Base-by-base conservation (phyloP, 331 rosid species). In the Prunus yedoensis region DNA sequence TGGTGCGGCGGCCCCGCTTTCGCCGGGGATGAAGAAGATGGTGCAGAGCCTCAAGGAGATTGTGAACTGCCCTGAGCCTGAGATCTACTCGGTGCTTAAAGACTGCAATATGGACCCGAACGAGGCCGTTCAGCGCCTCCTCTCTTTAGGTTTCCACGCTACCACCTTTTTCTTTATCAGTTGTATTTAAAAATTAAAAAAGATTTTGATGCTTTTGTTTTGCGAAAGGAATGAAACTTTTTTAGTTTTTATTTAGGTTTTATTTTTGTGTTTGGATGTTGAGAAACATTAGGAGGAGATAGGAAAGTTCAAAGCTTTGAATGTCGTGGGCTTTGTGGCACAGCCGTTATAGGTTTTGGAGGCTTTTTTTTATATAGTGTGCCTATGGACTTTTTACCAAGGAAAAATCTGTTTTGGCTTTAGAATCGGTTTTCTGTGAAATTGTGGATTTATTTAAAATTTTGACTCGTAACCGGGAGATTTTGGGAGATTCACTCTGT, bases 51-150 rank as follows among this genome's bases (percentile, higher is more conserved):
- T 83, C 1, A 79, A 80, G 68, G 87, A 83, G 79, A 71, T 83
- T 64, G 84, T 83, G 15, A 68, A 77, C 79, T 66, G 51, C n/a
- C 45, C 87, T 10, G 82, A 83, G 54, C 59, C 78, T 18, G 87
- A 83, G 84, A 83, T 83, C 82, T 73, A 76, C 67, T 62, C 74
- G 23, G 78, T 68, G 2, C 87, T 83, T 35, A 35, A 46, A 73
- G 87, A 83, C 45, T 79, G 84, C 51, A 73, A 54, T 49, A 83
- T 83, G 87, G 84, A 83, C 79, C 82, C 87, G 18, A 58, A 73
- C 61, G 81, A 71, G 5, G 81, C 87, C 38, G 82, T 80, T 21
- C 82, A 83, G 79, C 81, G 79, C 4, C 82, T 83, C 41, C 84
- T 83, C 52, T 73, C 82, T 35, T 80, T 71, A 80, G 87, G 87